These are phyloP conservation scores for Coemansia sp. DNA, from an alignment of 192 early-diverging fungal genomes.

Conservation along the genomic window DNA sequence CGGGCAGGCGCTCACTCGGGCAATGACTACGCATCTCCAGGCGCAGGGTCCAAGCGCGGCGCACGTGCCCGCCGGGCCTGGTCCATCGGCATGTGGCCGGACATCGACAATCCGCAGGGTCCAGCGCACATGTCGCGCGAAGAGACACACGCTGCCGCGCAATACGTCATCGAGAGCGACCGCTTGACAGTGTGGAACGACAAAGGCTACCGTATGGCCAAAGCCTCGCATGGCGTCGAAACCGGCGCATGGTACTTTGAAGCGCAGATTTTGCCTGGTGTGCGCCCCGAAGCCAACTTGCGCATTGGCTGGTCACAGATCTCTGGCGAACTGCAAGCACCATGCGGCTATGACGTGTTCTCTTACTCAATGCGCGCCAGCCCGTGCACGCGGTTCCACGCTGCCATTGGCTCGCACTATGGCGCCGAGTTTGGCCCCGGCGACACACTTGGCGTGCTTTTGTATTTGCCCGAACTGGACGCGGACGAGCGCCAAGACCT, in stretches of 20 bases:
- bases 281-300: constrained; percentile 58
- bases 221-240: constrained; percentile 72
- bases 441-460: constrained; percentile 53
- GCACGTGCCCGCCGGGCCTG: constrained; percentile 40
- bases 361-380: constrained; percentile 67
- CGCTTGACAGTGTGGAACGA: constrained; percentile 64
- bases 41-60: constrained; percentile 23
- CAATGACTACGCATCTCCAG: constrained; percentile 1
- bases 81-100: constrained; percentile 64
- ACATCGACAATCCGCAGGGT: constrained; percentile 64
- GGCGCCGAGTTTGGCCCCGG: constrained; percentile 43
- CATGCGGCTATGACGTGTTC: constrained; percentile 73
- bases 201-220: constrained; percentile 74
- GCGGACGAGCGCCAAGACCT: constrained; percentile 50
- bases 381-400: constrained; percentile 71
- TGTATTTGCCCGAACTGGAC: constrained; percentile 51
- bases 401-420: constrained; percentile 47
- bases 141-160: constrained; percentile 65
- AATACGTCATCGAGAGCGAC: constrained; percentile 62
- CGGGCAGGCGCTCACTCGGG: constrained; percentile 9
- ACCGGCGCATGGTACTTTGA: constrained; percentile 77
- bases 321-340: constrained; percentile 71
- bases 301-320: constrained; percentile 80
- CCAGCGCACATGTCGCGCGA: constrained; percentile 59
- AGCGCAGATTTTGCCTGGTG: constrained; percentile 53